Conservation (phyloP, 768 basidiomycete species). For the Crucibulum laeve region DNA sequence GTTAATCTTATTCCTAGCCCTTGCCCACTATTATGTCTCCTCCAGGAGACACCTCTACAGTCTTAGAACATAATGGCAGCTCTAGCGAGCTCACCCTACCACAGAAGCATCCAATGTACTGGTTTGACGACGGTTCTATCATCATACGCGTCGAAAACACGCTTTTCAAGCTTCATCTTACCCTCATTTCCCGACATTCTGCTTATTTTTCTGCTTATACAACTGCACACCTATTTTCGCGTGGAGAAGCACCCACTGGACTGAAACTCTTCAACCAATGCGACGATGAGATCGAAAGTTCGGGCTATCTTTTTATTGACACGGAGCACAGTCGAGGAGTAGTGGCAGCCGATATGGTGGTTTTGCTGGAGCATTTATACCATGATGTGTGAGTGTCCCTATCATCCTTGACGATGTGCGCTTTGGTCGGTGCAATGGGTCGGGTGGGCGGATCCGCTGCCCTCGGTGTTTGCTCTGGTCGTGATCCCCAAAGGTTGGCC, state of each 20-base stretch:
- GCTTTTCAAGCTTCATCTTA: conserved; percentile 54
- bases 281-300: neutral
- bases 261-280: neutral
- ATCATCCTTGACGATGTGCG: no score
- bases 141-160: conserved; percentile 39
- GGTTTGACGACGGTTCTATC: conserved; percentile 66
- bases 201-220: conserved; percentile 20
- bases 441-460: no score
- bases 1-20: no score
- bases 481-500: neutral
- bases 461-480: no score
- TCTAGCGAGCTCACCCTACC: no score
- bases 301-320: neutral
- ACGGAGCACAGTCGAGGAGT: conserved; percentile 32
- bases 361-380: conserved; percentile 60
- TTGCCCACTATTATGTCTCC: no score
- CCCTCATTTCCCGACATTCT: conserved; percentile 51
- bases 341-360: conserved; percentile 44
- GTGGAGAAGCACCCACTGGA: no score
- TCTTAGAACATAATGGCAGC: no score
- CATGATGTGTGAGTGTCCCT: conserved; percentile 54
- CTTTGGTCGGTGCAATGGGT: no score
- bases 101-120: conserved; percentile 39
- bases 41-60: no score
- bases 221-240: neutral